phyloP scores from a whole-genome alignment of 2,329 filamentous ascomycete species.

The Talaromyces sp. region DNA sequence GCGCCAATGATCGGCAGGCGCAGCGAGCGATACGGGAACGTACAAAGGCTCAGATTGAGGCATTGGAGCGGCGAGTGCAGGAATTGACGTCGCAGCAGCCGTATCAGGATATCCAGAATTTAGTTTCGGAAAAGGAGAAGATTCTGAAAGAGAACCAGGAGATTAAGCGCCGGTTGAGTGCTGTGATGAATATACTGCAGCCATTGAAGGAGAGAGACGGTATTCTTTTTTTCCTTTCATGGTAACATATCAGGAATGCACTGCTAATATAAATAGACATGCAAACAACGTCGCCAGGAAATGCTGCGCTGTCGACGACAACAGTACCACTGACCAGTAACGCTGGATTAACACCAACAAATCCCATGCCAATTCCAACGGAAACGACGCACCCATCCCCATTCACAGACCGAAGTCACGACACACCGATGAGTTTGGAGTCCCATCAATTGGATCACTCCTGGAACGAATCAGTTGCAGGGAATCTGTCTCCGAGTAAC shows the following conservation, averaged over 20 bases:
- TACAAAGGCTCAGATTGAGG: slow-evolving; percentile 73
- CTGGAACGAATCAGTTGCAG: slow-evolving; percentile 27
- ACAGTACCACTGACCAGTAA: slow-evolving; percentile 16
- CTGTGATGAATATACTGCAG: slow-evolving; percentile 54
- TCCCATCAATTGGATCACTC: slow-evolving; percentile 21
- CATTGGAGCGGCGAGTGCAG: slow-evolving; percentile 64
- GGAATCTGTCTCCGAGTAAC: slow-evolving; percentile 28
- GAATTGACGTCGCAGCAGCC: slow-evolving; percentile 76
- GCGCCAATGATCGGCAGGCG: slow-evolving; percentile 84
- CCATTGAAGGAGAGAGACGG: slow-evolving; percentile 33
- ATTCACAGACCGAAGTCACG: slow-evolving; percentile 24
- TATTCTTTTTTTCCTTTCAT: background rate
- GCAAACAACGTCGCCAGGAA: background rate
- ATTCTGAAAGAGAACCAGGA: slow-evolving; percentile 76
- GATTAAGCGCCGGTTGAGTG: slow-evolving; percentile 63
- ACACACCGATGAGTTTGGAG: slow-evolving; percentile 20
- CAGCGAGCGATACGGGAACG: slow-evolving; percentile 79
- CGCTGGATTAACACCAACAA: background rate
- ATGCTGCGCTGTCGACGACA: background rate
- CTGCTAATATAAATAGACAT: background rate
- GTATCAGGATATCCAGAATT: slow-evolving; percentile 75
- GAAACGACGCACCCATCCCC: slow-evolving; percentile 21
- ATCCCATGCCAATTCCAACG: background rate
- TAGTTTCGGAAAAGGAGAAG: slow-evolving; percentile 68
- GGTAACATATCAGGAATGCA: background rate